Conservation (phyloP, 1,284 basidiomycete genomes). For the Ceratobasidium sp. region DNA sequence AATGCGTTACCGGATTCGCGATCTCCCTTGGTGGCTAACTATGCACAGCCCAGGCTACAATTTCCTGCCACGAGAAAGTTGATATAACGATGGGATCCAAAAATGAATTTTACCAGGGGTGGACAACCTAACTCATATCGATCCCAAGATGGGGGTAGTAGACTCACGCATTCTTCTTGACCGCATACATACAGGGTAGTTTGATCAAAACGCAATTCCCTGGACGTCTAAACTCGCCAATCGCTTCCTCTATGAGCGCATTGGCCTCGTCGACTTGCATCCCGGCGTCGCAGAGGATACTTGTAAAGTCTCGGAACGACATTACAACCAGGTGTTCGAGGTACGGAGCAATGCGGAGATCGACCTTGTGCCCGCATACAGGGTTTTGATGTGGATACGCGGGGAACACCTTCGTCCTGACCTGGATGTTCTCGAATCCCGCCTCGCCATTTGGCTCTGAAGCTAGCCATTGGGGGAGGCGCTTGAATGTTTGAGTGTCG, state of each 20-base stretch:
- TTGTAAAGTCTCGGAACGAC: conserved; percentile 1
- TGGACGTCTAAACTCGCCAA: conserved; percentile 24
- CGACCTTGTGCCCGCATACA: conserved; percentile 10
- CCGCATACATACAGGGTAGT: conserved; percentile 20
- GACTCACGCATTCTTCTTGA: background rate
- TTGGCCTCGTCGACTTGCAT: conserved; percentile 9
- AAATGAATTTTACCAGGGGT: too few species aligned
- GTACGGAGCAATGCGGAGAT: conserved; percentile 2
- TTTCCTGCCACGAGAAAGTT: too few species aligned
- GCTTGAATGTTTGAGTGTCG: background rate
- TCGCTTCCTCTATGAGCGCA: conserved; percentile 3
- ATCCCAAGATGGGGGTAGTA: background rate
- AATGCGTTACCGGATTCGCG: too few species aligned
- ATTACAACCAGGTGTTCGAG: conserved; percentile 3
- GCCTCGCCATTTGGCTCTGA: background rate
- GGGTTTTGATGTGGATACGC: conserved; percentile 18
- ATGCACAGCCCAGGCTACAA: too few species aligned
- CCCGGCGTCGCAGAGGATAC: conserved; percentile 17
- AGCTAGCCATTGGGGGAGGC: conserved; percentile 20
- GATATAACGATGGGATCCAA: too few species aligned
- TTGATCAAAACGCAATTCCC: conserved; percentile 10
- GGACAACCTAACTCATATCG: background rate
- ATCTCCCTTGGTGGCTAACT: too few species aligned
- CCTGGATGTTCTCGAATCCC: conserved; percentile 10
- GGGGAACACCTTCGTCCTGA: background rate